Evolutionary conservation across 768 basidiomycete genomes (phyloP), one percentile per base, ranked within the genome.

Genomic region (Podaxis rugospora): DNA sequence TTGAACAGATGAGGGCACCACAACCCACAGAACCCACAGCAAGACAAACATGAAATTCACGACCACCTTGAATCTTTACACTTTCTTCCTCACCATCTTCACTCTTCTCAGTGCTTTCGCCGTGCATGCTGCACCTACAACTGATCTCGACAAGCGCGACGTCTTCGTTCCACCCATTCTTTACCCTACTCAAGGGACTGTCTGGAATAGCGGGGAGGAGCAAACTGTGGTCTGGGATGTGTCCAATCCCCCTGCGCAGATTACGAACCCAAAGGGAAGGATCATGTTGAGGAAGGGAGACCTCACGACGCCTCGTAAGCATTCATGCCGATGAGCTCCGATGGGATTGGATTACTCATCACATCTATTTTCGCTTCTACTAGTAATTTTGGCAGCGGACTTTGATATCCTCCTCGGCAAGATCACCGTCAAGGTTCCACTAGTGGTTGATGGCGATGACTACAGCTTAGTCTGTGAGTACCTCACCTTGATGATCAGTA

Each of bases 161-260:
- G 82, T 84, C 5, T 84, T 75, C 68, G 76, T 72, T 0, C 83
- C 83, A 0, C 70, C 67, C 16, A 71, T 85, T 57, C 65, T 65
- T 21, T 74, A 66, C 44, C 83, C 83, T 0, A 27, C 61, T 16
- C 65, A 66, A 2, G 69, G 64, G n/a, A 71, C 73, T 16, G 67
- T 75, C 37, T 85, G 83, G 83, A 64, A 63, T 21, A 73, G 72
- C 11, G 81, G 81, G 3, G 27, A 67, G 16, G 68, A 61, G 4
- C 76, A 75, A 57, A 72, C 68, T 53, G 81, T 85, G 62, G 75
- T 73, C 42, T 85, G 83, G 83, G 70, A 83, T 62, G 73, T 68
- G 5, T 73, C 78, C 18, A 63, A 68, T 55, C 59, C 74, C 36
- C 83, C 83, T 0, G 57, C 61, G 4, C 67, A 83, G 57, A 80